Evolutionary conservation across 2,329 filamentous ascomycete genomes (phyloP), one percentile per base, ranked within the genome.

Genomic region (Nemania sp.): DNA sequence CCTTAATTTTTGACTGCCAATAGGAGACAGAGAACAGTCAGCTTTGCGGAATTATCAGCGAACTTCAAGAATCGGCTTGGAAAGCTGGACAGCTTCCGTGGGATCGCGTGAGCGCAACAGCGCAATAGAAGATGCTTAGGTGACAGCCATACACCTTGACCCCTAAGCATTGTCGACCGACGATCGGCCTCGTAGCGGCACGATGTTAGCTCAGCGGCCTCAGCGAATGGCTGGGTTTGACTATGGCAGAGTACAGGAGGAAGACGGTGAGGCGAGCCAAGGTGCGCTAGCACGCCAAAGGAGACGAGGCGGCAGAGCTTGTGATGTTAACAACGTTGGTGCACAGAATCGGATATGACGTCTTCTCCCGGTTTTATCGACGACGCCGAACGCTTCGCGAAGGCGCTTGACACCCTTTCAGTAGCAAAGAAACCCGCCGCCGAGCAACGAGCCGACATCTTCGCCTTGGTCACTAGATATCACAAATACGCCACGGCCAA

Each of bases 321-420:
- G 20, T 23, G 15, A 9, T 30, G 28, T 28, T 54, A 34, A 53
- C 19, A 7, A 11, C 37, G 42, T 36, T 41, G 19, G 24, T 68
- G 53, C 37, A 43, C 42, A 55, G 59, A 49, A 48, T 61, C 59
- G 26, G 52, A 57, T 22, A 50, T 54, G 41, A 52, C 59, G 37
- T 45, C 49, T 53, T 56, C 57, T 36, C 56, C 62, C 15, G 61
- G 62, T 15, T 69, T 70, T 43, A 46, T 58, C 45, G 84, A 86
- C 57, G 91, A 96, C 72, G 90, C 96, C 54, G 91, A 96, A 73
- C 81, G 84, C 39, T 97, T 97, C 68, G 91, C 92, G 31, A 87
- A 89, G 67, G 83, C 84, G 46, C 80, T 97, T 19, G 92, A 97
- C 73, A 81, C 84, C 49, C 93, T 91, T 76, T 73, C 86, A 65